Conservation (phyloP, 306 rosid species). For the Prunus padus region DNA sequence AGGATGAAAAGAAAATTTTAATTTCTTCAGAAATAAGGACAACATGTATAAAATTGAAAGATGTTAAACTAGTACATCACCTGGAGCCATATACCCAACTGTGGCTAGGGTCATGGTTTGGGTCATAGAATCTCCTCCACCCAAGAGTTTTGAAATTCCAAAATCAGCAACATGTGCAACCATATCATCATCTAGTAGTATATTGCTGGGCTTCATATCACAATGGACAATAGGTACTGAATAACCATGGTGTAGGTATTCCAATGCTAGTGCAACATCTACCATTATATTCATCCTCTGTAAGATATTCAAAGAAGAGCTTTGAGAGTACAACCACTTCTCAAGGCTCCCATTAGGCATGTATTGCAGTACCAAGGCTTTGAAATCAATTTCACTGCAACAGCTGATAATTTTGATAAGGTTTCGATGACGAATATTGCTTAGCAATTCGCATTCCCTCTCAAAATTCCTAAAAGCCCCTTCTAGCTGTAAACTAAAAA, state of each 20-base stretch:
- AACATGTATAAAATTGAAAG: no score
- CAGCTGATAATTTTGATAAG: constrained; percentile 20
- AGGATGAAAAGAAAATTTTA: no score
- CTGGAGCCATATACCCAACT: constrained; percentile 37
- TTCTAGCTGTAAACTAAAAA: constrained; percentile 14
- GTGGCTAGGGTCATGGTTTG: constrained; percentile 43
- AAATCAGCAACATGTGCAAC: constrained; percentile 24
- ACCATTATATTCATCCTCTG: constrained; percentile 20
- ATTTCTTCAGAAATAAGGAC: no score
- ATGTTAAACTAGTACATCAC: no score
- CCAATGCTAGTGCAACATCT: not conserved
- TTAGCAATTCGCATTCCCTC: not conserved
- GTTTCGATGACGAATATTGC: constrained; percentile 5
- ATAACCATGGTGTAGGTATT: constrained; percentile 42
- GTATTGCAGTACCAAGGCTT: constrained; percentile 21
- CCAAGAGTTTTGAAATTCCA: constrained; percentile 34
- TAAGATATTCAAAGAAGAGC: not conserved
- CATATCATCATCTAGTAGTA: no score
- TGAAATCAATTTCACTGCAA: constrained; percentile 17
- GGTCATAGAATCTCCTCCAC: constrained; percentile 20
- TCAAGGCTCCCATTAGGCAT: constrained; percentile 30
- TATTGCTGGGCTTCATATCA: constrained; percentile 16
- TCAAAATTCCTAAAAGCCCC: constrained; percentile 2
- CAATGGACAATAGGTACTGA: constrained; percentile 31
- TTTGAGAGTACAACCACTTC: not conserved